phyloP scores from a whole-genome alignment of 2,329 filamentous ascomycete genomes.

The Cadophora malorum region DNA sequence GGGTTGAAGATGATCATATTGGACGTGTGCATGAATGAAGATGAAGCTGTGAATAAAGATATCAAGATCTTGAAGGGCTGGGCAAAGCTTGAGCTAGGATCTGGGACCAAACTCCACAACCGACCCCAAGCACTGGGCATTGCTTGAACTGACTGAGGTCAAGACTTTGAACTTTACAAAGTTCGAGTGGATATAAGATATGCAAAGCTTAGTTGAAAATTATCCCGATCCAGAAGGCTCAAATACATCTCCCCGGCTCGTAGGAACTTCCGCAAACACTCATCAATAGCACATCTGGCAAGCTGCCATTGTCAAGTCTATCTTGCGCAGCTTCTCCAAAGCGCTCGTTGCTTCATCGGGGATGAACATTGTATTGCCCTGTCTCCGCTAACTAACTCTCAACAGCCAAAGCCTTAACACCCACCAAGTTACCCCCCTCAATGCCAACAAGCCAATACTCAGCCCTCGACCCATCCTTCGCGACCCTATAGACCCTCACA shows the following conservation, averaged over 20 bases:
- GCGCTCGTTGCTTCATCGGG: neutral
- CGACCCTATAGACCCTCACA: constrained; percentile 77
- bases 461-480: constrained; percentile 64
- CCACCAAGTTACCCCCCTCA: constrained; percentile 70
- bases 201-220: neutral
- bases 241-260: neutral
- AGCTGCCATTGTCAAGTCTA: too few species aligned
- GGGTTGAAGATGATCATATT: neutral
- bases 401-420: constrained; percentile 77
- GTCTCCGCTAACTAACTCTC: constrained; percentile 61
- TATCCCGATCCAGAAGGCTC: too few species aligned
- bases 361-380: neutral
- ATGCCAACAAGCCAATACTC: constrained; percentile 83
- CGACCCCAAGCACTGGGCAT: constrained; percentile 8
- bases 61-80: neutral
- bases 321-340: too few species aligned
- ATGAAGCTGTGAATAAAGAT: too few species aligned
- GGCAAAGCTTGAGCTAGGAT: neutral
- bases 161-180: neutral
- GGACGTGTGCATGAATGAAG: too few species aligned
- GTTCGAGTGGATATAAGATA: neutral
- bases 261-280: neutral
- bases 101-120: neutral
- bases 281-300: too few species aligned
- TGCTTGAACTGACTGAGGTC: neutral